Evolutionary conservation across 2,329 filamentous ascomycete species (phyloP).

Genomic region (Pseudocercospora eumusae): DNA sequence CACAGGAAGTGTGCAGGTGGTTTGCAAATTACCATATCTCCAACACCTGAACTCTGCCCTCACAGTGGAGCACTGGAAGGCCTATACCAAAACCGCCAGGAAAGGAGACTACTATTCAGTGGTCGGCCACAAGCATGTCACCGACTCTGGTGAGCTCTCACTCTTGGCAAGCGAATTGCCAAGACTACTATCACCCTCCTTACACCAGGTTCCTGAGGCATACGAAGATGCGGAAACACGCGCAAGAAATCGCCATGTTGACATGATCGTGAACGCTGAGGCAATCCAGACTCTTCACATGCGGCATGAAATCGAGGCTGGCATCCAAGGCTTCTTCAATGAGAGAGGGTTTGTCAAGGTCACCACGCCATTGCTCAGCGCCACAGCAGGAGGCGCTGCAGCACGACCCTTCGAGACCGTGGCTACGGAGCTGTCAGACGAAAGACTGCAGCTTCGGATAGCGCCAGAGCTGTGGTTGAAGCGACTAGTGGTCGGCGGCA

Average conservation of each 20-base stretch:
- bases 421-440: slow-evolving; percentile 73
- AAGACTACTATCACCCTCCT: slow-evolving; percentile 70
- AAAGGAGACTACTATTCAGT: slow-evolving; percentile 78
- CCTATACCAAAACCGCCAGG: slow-evolving; percentile 66
- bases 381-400: slow-evolving; percentile 79
- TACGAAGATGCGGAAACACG: slow-evolving; percentile 71
- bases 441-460: slow-evolving; percentile 75
- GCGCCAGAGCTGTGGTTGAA: slow-evolving; percentile 96
- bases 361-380: slow-evolving; percentile 82
- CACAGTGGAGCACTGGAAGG: slow-evolving; percentile 53
- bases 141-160: slow-evolving; percentile 72
- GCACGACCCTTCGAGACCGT: slow-evolving; percentile 83
- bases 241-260: slow-evolving; percentile 77
- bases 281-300: slow-evolving; percentile 70
- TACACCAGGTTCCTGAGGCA: slow-evolving; percentile 74
- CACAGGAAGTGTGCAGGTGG: slow-evolving; percentile 70
- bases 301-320: slow-evolving; percentile 71
- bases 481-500: slow-evolving; percentile 81
- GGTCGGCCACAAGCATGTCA: slow-evolving; percentile 69
- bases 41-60: slow-evolving; percentile 39
- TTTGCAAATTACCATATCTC: slow-evolving; percentile 66
- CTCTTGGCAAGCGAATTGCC: slow-evolving; percentile 70
- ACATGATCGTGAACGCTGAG: slow-evolving; percentile 74
- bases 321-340: slow-evolving; percentile 73
- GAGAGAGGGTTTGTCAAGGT: slow-evolving; percentile 78